phyloP scores from a whole-genome alignment of 2,329 filamentous ascomycete genomes.

The Fusarium ramigenum region DNA sequence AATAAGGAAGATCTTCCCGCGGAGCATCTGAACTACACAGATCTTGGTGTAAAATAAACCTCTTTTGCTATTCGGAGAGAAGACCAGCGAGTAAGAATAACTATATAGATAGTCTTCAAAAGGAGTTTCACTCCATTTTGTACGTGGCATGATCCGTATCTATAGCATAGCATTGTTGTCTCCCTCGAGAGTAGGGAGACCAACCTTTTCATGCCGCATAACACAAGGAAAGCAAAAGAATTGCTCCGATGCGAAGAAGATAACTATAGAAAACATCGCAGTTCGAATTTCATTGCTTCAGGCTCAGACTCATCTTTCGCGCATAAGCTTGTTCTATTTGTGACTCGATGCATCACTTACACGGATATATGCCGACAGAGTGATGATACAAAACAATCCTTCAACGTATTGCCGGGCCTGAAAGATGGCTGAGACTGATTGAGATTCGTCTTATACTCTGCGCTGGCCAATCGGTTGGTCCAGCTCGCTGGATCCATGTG shows the following conservation, averaged over 20 bases:
- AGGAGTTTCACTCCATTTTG: neutral
- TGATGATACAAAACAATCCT: neutral
- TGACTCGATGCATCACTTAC: neutral
- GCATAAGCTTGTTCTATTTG: neutral
- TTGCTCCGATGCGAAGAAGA: accelerated
- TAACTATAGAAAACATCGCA: neutral
- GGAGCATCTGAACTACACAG: neutral
- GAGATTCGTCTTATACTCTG: neutral
- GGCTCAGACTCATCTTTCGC: neutral
- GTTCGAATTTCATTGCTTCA: neutral
- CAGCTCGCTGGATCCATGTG: neutral
- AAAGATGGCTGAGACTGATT: neutral
- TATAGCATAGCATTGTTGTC: neutral
- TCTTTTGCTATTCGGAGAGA: neutral
- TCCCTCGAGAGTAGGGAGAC: neutral
- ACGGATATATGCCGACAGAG: neutral
- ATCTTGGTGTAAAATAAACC: neutral
- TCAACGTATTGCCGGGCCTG: neutral
- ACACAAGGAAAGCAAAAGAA: neutral
- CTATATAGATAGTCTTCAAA: neutral
- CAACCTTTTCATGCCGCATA: neutral
- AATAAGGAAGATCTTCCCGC: neutral
- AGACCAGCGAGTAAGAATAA: neutral
- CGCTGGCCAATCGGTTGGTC: neutral
- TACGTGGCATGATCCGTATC: neutral